phyloP scores from a whole-genome alignment of 2,329 filamentous ascomycete genomes.

The Penicillium sp. region DNA sequence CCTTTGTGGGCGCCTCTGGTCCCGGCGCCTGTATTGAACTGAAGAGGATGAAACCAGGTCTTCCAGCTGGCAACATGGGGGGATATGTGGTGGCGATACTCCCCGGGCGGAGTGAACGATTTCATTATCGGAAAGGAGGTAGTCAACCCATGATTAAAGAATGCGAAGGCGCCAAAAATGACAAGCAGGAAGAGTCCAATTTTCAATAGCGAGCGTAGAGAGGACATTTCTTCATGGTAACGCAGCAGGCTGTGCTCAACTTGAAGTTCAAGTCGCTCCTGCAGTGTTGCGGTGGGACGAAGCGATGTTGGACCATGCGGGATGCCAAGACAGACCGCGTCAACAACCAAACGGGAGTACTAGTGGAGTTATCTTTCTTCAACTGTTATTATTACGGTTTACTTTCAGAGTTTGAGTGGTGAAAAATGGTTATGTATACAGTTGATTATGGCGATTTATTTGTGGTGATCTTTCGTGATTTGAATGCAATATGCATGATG shows the following conservation, averaged over 20 bases:
- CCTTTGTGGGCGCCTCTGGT: constrained; percentile 17
- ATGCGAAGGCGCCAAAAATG: neutral
- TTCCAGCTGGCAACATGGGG: constrained; percentile 25
- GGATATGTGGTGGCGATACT: neutral
- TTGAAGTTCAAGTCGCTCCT: neutral
- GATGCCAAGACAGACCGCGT: neutral
- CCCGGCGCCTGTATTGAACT: neutral
- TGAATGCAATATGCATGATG: no score
- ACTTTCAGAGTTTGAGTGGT: no score
- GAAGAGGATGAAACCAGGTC: constrained; percentile 23
- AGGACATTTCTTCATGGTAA: neutral
- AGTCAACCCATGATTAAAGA: neutral
- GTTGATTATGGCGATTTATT: no score
- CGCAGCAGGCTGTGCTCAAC: neutral
- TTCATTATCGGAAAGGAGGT: neutral
- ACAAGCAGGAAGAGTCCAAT: neutral
- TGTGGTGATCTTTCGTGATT: no score
- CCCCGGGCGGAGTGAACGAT: neutral
- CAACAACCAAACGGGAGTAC: no score
- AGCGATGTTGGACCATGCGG: neutral
- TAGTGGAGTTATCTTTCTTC: no score
- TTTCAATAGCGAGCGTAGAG: neutral
- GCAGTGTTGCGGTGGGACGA: neutral
- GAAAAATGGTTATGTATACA: no score
- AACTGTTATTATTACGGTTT: no score